Conservation (phyloP, 2,329 filamentous ascomycete genomes). For the Apiospora malaysiana region DNA sequence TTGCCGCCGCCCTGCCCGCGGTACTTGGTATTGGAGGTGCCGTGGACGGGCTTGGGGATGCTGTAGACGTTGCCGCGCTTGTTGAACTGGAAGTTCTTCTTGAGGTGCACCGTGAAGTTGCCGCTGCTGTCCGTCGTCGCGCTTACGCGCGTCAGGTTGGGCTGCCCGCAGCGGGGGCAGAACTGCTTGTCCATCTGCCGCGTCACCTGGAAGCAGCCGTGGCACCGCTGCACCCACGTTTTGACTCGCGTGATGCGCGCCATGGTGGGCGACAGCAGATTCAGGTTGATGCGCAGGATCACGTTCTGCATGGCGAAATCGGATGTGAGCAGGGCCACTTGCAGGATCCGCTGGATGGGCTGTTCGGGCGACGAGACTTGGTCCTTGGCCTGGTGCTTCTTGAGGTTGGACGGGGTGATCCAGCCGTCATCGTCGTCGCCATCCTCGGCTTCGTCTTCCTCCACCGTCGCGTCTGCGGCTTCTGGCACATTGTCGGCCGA, state of each 20-base stretch:
- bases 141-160: slow-evolving; percentile 81
- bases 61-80: slow-evolving; percentile 91
- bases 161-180: slow-evolving; percentile 88
- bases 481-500: not conserved
- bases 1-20: slow-evolving; percentile 74
- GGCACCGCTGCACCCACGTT: slow-evolving; percentile 89
- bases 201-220: slow-evolving; percentile 87
- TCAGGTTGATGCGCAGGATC: slow-evolving; percentile 90
- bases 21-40: slow-evolving; percentile 78
- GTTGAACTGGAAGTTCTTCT: slow-evolving; percentile 96
- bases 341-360: slow-evolving; percentile 68
- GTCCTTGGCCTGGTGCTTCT: slow-evolving; percentile 79
- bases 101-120: slow-evolving; percentile 84
- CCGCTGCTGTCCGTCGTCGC: slow-evolving; percentile 85
- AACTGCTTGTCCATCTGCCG: slow-evolving; percentile 90
- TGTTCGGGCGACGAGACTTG: slow-evolving; percentile 52
- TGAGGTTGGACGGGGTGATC: slow-evolving; percentile 94
- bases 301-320: slow-evolving; percentile 99
- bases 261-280: slow-evolving; percentile 80
- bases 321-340: slow-evolving; percentile 90
- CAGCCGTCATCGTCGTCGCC: slow-evolving; percentile 73
- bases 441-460: slow-evolving; percentile 43
- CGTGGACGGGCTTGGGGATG: slow-evolving; percentile 87
- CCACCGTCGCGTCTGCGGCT: slow-evolving; percentile 41
- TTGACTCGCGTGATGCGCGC: slow-evolving; percentile 84